A percentile compares a stretch with the other conserved stretches of the same genome.
Evolutionary conservation across 2,329 filamentous ascomycete genomes (phyloP).

Genomic region (Fusarium xyrophilum): DNA sequence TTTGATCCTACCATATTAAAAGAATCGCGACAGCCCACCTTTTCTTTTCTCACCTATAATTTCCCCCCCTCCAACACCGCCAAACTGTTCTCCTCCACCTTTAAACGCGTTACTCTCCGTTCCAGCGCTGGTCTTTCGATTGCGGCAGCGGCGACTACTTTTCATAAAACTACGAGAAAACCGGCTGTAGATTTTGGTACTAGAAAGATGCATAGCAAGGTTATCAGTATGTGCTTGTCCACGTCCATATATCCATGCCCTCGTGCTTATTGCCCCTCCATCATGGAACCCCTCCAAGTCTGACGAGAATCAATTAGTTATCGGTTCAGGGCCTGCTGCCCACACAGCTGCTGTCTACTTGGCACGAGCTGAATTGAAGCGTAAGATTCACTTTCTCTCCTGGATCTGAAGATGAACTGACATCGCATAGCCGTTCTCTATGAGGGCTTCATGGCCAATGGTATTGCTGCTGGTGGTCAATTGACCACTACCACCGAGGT

Average conservation of each 20-base stretch:
- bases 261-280: conserved; percentile 15
- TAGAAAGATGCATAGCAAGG: conserved; percentile 86
- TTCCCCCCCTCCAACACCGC: conserved; percentile 50
- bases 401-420: conserved; percentile 14
- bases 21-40: conserved; percentile 31
- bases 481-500: conserved; percentile 98
- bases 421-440: conserved; percentile 76
- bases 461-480: conserved; percentile 94
- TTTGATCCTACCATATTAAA: background rate
- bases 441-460: conserved; percentile 97
- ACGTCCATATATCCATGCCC: background rate
- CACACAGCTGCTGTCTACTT: conserved; percentile 98
- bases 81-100: conserved; percentile 92
- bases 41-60: background rate
- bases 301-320: conserved; percentile 56
- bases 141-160: conserved; percentile 69
- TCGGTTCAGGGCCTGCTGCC: conserved; percentile 94
- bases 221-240: conserved; percentile 73
- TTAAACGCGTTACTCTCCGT: conserved; percentile 75
- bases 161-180: conserved; percentile 59
- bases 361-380: conserved; percentile 90
- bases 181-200: conserved; percentile 46
- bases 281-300: conserved; percentile 8
- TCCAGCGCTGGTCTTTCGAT: conserved; percentile 77
- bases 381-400: conserved; percentile 50